Percentiles rank a stretch among this genome's conserved stretches.
phyloP scores from a whole-genome alignment of 768 basidiomycete species.

The Auriscalpium vulgare region DNA sequence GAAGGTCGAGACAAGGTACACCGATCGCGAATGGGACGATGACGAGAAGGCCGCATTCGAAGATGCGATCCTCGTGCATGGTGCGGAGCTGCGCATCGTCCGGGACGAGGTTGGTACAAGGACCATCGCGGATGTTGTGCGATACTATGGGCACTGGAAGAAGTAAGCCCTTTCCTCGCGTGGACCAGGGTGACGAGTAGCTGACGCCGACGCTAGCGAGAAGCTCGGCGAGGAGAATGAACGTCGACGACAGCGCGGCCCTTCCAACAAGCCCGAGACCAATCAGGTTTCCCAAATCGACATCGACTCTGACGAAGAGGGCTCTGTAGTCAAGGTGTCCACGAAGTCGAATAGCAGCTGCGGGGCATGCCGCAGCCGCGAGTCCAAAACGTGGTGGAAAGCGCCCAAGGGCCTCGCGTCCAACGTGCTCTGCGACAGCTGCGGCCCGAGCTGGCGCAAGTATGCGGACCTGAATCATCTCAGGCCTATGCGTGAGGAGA shows the following conservation, averaged over 20 bases:
- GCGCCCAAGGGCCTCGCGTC: slow-evolving; percentile 81
- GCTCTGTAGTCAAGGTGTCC: slow-evolving; percentile 56
- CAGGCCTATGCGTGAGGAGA: slow-evolving; percentile 62
- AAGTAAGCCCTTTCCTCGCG: slow-evolving; percentile 36
- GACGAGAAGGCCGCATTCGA: slow-evolving; percentile 72
- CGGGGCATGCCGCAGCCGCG: slow-evolving; percentile 78
- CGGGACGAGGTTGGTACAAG: slow-evolving; percentile 66
- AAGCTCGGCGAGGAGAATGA: slow-evolving; percentile 64
- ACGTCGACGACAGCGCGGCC: slow-evolving; percentile 7
- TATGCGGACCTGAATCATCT: slow-evolving; percentile 79
- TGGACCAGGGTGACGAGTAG: slow-evolving; percentile 1
- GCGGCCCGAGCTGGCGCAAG: slow-evolving; percentile 86
- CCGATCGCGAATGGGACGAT: slow-evolving; percentile 62
- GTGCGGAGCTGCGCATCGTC: slow-evolving; percentile 74
- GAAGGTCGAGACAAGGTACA: slow-evolving; percentile 53
- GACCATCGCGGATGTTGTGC: slow-evolving; percentile 68
- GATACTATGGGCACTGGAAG: slow-evolving; percentile 85
- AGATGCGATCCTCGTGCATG: slow-evolving; percentile 61
- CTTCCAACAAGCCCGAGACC: background rate
- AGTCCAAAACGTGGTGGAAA: slow-evolving; percentile 83
- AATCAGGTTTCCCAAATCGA: background rate
- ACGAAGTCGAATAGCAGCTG: slow-evolving; percentile 53
- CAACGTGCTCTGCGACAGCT: slow-evolving; percentile 73
- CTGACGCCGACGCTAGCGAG: slow-evolving; percentile 29
- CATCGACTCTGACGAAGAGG: slow-evolving; percentile 57